A percentile compares a stretch with the other conserved stretches of the same genome.
Conservation (phyloP, 2,329 filamentous ascomycete genomes). For the Tolypocladium ophioglossoides region DNA sequence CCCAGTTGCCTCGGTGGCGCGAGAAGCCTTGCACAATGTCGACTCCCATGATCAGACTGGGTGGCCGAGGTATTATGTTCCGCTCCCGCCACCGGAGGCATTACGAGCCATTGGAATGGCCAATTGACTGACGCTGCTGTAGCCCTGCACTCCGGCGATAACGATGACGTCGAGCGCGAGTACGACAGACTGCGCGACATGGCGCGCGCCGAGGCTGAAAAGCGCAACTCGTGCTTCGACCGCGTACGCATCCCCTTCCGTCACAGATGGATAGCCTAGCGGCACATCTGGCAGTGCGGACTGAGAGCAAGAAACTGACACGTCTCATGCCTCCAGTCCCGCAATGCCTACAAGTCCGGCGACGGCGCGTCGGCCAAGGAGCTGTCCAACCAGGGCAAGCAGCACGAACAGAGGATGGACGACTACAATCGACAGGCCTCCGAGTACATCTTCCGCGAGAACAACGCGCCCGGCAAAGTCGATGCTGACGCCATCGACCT, state of each 20-base stretch:
- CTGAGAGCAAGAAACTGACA: neutral
- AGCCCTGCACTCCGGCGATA: slow-evolving; percentile 69
- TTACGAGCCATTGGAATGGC: neutral
- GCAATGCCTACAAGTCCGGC: slow-evolving; percentile 71
- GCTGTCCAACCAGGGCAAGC: slow-evolving; percentile 75
- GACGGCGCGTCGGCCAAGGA: slow-evolving; percentile 78
- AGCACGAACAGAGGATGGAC: slow-evolving; percentile 74
- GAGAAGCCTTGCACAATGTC: slow-evolving; percentile 12
- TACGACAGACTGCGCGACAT: slow-evolving; percentile 85
- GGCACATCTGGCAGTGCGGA: neutral
- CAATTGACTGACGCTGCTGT: slow-evolving; percentile 4
- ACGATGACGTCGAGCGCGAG: slow-evolving; percentile 63
- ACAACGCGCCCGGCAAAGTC: slow-evolving; percentile 71
- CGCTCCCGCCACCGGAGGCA: neutral
- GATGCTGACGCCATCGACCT: slow-evolving; percentile 80
- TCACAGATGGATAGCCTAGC: neutral
- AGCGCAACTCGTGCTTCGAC: slow-evolving; percentile 69
- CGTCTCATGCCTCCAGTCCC: slow-evolving; percentile 37
- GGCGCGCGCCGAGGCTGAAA: slow-evolving; percentile 68
- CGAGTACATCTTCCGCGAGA: slow-evolving; percentile 91
- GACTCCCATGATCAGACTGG: slow-evolving; percentile 28
- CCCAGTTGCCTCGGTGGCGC: neutral
- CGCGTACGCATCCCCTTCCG: slow-evolving; percentile 34
- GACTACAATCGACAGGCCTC: slow-evolving; percentile 84
- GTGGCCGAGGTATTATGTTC: slow-evolving; percentile 29